phyloP scores from a whole-genome alignment of 2,329 filamentous ascomycete genomes.

The Colletotrichum brevisporum region DNA sequence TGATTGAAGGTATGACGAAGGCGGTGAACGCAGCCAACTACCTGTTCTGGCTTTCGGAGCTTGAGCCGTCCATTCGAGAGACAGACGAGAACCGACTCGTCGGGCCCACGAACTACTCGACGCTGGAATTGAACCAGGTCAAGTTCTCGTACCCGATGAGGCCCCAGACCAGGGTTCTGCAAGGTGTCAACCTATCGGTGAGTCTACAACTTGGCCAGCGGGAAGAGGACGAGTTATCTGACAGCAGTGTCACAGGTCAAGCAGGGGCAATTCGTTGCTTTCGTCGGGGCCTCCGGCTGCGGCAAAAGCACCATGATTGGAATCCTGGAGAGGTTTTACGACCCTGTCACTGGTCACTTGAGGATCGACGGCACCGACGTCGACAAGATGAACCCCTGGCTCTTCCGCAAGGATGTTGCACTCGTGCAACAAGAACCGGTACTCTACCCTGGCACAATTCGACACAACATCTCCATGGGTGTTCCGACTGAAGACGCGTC shows the following conservation, averaged over 20 bases:
- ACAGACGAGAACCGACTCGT: neutral
- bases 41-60: neutral
- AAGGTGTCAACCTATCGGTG: slow-evolving; percentile 6
- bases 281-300: slow-evolving; percentile 69
- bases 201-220: no score
- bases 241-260: neutral
- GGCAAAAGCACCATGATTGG: slow-evolving; percentile 74
- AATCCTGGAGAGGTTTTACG: slow-evolving; percentile 67
- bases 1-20: neutral
- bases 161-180: neutral
- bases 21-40: slow-evolving; percentile 12
- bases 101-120: neutral
- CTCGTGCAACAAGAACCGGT: slow-evolving; percentile 54
- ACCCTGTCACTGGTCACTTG: slow-evolving; percentile 46
- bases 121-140: neutral
- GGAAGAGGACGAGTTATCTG: neutral
- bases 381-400: slow-evolving; percentile 45
- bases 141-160: slow-evolving; percentile 5
- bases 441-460: slow-evolving; percentile 57
- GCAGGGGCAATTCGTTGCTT: slow-evolving; percentile 62
- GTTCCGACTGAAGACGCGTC: slow-evolving; percentile 44
- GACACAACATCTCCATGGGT: slow-evolving; percentile 65
- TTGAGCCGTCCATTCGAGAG: slow-evolving; percentile 1
- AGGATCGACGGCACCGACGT: slow-evolving; percentile 46
- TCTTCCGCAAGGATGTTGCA: slow-evolving; percentile 48